Conservation (phyloP, 2,329 filamentous ascomycete species). For the Cordyceps militaris region DNA sequence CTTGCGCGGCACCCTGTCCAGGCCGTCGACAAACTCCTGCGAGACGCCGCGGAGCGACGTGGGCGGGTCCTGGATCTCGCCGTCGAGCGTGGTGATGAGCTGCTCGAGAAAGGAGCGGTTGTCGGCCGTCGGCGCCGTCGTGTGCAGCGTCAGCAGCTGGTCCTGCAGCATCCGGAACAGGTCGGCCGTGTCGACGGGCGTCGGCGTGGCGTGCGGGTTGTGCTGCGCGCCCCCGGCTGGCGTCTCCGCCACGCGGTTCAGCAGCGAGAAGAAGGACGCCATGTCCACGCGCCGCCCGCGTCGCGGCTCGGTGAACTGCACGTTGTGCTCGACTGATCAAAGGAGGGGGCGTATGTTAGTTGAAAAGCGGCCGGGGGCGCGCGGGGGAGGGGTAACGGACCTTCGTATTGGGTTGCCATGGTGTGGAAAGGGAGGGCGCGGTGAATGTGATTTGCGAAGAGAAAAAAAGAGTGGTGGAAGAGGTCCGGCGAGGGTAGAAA, state of each 20-base stretch:
- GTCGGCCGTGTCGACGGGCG: slow-evolving; percentile 50
- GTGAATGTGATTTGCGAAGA: not conserved
- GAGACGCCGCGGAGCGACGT: slow-evolving; percentile 45
- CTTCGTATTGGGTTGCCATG: slow-evolving; percentile 54
- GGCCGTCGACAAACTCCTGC: slow-evolving; percentile 51
- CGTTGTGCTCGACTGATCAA: slow-evolving; percentile 56
- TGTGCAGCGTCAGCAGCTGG: slow-evolving; percentile 47
- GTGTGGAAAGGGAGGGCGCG: not conserved
- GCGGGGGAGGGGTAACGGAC: slow-evolving; percentile 24
- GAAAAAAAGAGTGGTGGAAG: too few relatives aligned
- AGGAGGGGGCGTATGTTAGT: not conserved
- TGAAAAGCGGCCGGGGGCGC: not conserved
- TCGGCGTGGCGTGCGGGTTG: slow-evolving; percentile 53
- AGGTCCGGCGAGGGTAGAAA: not conserved
- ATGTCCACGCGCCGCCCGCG: slow-evolving; percentile 53
- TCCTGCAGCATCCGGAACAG: slow-evolving; percentile 53
- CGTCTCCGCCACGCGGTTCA: slow-evolving; percentile 42
- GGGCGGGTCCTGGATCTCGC: slow-evolving; percentile 46
- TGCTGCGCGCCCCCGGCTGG: slow-evolving; percentile 29
- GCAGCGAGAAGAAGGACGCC: slow-evolving; percentile 54
- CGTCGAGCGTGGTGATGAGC: slow-evolving; percentile 42
- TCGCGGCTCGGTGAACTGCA: slow-evolving; percentile 37
- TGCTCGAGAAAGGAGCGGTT: slow-evolving; percentile 44
- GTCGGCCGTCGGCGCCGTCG: slow-evolving; percentile 39
- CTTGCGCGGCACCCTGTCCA: slow-evolving; percentile 52